Percentiles rank a stretch among this genome's conserved stretches.
Conservation (phyloP, 257 asterid genomes). For the Solanum bulbocastanum region DNA sequence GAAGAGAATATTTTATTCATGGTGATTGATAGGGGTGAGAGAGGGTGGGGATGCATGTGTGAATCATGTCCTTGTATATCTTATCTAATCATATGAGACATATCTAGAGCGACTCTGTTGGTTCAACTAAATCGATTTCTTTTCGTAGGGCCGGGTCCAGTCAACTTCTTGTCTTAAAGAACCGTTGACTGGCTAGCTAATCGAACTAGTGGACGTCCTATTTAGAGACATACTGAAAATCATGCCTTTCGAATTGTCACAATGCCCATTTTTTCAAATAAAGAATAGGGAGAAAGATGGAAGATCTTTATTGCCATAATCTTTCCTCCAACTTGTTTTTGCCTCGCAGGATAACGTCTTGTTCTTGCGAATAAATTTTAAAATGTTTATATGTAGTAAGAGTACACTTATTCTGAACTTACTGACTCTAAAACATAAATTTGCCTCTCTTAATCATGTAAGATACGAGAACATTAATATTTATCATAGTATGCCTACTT, state of each 20-base stretch:
- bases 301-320: not conserved
- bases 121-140: not conserved
- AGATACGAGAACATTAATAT: not conserved
- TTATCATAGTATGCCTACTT: not conserved
- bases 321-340: not conserved
- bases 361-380: not conserved
- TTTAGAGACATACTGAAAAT: not conserved
- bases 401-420: not conserved
- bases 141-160: not conserved
- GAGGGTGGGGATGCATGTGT: not conserved
- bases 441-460: not conserved
- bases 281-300: not conserved
- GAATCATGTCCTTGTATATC: not conserved
- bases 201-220: not conserved
- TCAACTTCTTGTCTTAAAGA: not conserved
- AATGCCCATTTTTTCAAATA: not conserved
- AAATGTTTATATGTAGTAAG: not conserved
- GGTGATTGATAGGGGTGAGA: not conserved
- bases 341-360: not conserved
- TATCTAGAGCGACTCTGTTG: no score
- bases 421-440: not conserved
- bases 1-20: not conserved
- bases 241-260: not conserved
- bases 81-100: not conserved
- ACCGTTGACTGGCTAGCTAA: not conserved